These are phyloP conservation scores for Phytophthora pistaciae DNA, from an alignment of 352 stramenopile species.

Conservation along the genomic window DNA sequence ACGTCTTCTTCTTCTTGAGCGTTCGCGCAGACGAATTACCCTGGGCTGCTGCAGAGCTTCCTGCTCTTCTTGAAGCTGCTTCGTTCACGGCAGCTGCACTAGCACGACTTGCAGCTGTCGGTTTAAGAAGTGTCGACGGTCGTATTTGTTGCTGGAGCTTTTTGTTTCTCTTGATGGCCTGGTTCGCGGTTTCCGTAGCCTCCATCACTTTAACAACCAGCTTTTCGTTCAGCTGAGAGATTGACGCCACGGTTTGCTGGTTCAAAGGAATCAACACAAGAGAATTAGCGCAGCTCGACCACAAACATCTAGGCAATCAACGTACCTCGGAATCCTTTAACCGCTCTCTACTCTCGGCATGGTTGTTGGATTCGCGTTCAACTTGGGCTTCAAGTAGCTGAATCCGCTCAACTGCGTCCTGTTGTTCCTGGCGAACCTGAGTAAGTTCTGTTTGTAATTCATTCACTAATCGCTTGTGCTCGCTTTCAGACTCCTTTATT, in stretches of 20 bases:
- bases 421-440: constrained; percentile 35
- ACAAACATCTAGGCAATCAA: background rate
- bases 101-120: constrained; percentile 69
- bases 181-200: constrained; percentile 59
- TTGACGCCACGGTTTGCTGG: constrained; percentile 69
- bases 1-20: constrained; percentile 37
- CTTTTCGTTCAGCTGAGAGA: constrained; percentile 81
- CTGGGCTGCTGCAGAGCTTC: constrained; percentile 6
- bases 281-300: background rate
- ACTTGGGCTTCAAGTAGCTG: constrained; percentile 48
- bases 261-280: background rate
- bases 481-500: constrained; percentile 38
- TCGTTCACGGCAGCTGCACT: constrained; percentile 30
- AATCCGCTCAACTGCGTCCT: constrained; percentile 40
- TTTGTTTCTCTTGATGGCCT: constrained; percentile 64
- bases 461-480: constrained; percentile 41
- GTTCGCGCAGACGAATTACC: constrained; percentile 8
- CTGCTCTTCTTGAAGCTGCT: constrained; percentile 23
- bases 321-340: constrained; percentile 67
- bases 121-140: constrained; percentile 53
- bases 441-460: constrained; percentile 48
- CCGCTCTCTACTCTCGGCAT: constrained; percentile 54
- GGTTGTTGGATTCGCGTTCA: constrained; percentile 51
- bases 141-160: constrained; percentile 62
- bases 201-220: constrained; percentile 73